phyloP scores from a whole-genome alignment of 2,329 filamentous ascomycete species.

The Ilyonectria robusta region DNA sequence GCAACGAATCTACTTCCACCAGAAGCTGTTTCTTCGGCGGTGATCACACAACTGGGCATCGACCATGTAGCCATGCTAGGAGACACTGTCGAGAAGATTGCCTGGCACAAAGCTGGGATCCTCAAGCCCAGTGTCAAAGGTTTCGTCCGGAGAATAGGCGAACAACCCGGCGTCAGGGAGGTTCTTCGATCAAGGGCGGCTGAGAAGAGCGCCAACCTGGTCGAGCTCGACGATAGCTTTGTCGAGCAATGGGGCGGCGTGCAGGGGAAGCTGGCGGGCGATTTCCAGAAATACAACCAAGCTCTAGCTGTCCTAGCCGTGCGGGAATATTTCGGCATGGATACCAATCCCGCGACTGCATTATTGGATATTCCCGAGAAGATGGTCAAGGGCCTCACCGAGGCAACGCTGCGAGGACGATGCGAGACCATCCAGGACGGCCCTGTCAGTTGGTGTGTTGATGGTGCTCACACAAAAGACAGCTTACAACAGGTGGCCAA shows the following conservation, averaged over 20 bases:
- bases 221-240: constrained; percentile 58
- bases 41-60: constrained; percentile 85
- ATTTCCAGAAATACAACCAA: constrained; percentile 72
- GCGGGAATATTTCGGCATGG: constrained; percentile 66
- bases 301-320: constrained; percentile 70
- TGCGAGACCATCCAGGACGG: constrained; percentile 76
- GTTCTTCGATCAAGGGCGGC: constrained; percentile 73
- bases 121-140: constrained; percentile 74
- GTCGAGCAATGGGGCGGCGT: constrained; percentile 60
- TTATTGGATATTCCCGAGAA: constrained; percentile 50
- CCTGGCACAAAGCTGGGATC: constrained; percentile 94
- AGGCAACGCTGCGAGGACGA: constrained; percentile 80
- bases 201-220: constrained; percentile 66
- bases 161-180: constrained; percentile 56
- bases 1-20: constrained; percentile 85
- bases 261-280: constrained; percentile 59
- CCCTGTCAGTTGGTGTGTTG: constrained; percentile 81
- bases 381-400: constrained; percentile 75
- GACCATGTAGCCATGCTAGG: constrained; percentile 89
- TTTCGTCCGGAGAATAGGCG: constrained; percentile 51
- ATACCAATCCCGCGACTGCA: constrained; percentile 36
- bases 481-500: constrained; percentile 81
- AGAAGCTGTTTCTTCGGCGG: constrained; percentile 76
- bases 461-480: constrained; percentile 90
- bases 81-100: constrained; percentile 81